phyloP scores from a whole-genome alignment of 2,329 filamentous ascomycete genomes.

The Piedraia hortae region DNA sequence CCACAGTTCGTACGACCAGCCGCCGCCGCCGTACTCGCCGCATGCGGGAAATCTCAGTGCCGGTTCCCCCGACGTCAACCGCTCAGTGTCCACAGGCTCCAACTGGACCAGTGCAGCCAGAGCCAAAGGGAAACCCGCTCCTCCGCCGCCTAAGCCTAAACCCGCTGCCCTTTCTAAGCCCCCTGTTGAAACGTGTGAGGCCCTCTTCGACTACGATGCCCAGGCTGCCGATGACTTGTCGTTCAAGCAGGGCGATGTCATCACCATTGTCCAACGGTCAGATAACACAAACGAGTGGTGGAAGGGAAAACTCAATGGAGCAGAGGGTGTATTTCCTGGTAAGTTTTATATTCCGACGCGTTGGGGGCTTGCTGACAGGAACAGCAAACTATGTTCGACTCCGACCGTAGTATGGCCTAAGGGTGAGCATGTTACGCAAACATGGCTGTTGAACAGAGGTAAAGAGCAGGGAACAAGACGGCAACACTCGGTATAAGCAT shows the following conservation, averaged over 20 bases:
- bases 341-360: conserved; percentile 12
- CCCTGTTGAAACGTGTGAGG: conserved; percentile 53
- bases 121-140: conserved; percentile 22
- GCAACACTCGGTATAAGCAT: no score
- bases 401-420: no score
- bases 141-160: conserved; percentile 28
- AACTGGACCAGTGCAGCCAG: conserved; percentile 20
- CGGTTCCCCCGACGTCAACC: conserved; percentile 7
- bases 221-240: conserved; percentile 85
- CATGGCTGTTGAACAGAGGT: no score
- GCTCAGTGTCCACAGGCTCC: conserved; percentile 11
- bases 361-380: no score
- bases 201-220: conserved; percentile 85
- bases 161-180: conserved; percentile 39
- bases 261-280: conserved; percentile 57
- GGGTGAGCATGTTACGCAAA: no score
- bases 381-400: no score
- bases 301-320: conserved; percentile 54
- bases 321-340: conserved; percentile 88
- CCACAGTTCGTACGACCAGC: conserved; percentile 4
- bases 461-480: no score
- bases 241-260: conserved; percentile 65
- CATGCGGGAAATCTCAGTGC: conserved; percentile 1
- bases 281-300: conserved; percentile 90
- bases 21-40: conserved; percentile 8